A percentile compares a stretch with the other conserved stretches of the same genome.
Conservation (phyloP, 192 early-diverging fungal species). For the Backusella circina region DNA sequence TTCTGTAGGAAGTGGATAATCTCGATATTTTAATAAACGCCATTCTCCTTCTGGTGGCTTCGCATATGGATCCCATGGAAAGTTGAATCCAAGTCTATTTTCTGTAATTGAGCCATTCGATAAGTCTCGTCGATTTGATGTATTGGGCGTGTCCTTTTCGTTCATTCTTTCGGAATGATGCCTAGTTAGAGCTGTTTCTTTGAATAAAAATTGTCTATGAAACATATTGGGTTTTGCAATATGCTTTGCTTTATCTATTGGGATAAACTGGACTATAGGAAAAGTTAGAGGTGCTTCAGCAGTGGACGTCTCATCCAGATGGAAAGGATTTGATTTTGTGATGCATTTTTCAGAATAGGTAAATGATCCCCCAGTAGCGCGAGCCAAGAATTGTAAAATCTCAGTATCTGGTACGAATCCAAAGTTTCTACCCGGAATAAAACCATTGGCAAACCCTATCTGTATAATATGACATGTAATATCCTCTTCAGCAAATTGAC, state of each 20-base stretch:
- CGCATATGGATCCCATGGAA: conserved; percentile 69
- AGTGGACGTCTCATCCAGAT: neutral
- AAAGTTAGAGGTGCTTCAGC: neutral
- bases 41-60: conserved; percentile 59
- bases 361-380: conserved; percentile 65
- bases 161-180: neutral
- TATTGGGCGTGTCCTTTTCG: neutral
- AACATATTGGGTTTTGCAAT: conserved; percentile 10
- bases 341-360: conserved; percentile 69
- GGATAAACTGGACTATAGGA: neutral
- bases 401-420: conserved; percentile 77
- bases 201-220: conserved; percentile 13
- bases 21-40: conserved; percentile 57
- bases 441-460: conserved; percentile 60
- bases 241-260: neutral
- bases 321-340: conserved; percentile 12
- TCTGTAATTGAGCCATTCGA: neutral
- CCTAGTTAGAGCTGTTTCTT: neutral
- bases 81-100: conserved; percentile 31
- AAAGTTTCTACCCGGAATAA: conserved; percentile 62
- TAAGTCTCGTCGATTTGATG: neutral
- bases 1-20: conserved; percentile 61
- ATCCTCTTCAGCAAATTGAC: conserved; percentile 59
- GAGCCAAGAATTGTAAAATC: conserved; percentile 61
- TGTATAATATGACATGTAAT: conserved; percentile 71